phyloP scores from a whole-genome alignment of 1,139 yeast species.

The Protomyces inouyei region DNA sequence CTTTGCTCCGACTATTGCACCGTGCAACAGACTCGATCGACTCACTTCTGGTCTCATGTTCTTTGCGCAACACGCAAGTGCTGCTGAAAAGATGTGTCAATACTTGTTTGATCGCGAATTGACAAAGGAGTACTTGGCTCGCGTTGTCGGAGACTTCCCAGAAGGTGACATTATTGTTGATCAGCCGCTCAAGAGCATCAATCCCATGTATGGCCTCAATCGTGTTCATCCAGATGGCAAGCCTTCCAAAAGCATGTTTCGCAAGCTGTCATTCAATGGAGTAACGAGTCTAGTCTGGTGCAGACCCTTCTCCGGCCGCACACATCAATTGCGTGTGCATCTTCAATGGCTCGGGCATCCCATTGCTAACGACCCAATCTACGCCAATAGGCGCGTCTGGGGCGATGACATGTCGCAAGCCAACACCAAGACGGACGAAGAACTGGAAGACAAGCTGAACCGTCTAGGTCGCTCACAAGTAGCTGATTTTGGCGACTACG shows the following conservation, averaged over 20 bases:
- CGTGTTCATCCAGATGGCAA: constrained; percentile 66
- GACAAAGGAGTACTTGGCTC: constrained; percentile 74
- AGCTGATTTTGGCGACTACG: constrained; percentile 56
- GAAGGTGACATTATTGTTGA: constrained; percentile 52
- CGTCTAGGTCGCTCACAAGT: constrained; percentile 63
- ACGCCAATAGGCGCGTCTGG: constrained; percentile 66
- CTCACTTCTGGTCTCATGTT: constrained; percentile 94
- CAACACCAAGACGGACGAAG: constrained; percentile 49
- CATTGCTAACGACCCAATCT: constrained; percentile 91
- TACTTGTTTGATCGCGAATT: constrained; percentile 74
- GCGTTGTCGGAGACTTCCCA: constrained; percentile 84
- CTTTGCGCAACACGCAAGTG: constrained; percentile 73
- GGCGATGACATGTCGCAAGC: constrained; percentile 56
- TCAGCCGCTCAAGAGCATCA: constrained; percentile 63
- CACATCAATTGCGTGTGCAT: constrained; percentile 93
- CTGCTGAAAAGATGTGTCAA: constrained; percentile 71
- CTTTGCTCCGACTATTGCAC: constrained; percentile 30
- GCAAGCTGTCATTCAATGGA: constrained; percentile 58
- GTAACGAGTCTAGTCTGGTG: constrained; percentile 70
- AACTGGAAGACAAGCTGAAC: constrained; percentile 50
- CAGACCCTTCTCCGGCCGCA: constrained; percentile 81
- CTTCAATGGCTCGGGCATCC: constrained; percentile 82
- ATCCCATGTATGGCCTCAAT: constrained; percentile 75
- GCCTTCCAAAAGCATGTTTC: constrained; percentile 49
- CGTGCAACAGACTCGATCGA: constrained; percentile 87